These are phyloP conservation scores for Fusarium sp. DNA, from an alignment of 2,329 filamentous ascomycete genomes.

Conservation along the genomic window DNA sequence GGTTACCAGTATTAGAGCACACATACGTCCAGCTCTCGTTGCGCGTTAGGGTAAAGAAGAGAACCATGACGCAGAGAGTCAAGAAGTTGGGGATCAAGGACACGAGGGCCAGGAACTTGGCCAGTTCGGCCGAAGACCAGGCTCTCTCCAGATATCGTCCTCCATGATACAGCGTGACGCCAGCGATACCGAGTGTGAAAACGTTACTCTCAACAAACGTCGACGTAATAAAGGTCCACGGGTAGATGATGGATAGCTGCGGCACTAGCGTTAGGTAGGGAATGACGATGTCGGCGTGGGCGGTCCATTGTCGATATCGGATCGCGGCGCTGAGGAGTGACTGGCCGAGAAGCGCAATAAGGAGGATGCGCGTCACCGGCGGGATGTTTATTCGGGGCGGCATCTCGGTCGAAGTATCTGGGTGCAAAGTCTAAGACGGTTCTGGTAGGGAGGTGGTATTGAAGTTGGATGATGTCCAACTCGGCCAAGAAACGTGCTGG, in stretches of 20 bases:
- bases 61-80: constrained; percentile 77
- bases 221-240: constrained; percentile 90
- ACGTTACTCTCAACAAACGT: constrained; percentile 94
- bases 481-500: not conserved
- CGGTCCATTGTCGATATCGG: constrained; percentile 76
- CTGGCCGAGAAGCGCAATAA: constrained; percentile 80
- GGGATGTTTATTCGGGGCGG: constrained; percentile 90
- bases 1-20: constrained; percentile 1
- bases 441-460: constrained; percentile 16
- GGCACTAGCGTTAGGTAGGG: constrained; percentile 92
- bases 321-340: constrained; percentile 86
- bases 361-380: constrained; percentile 85
- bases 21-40: constrained; percentile 77
- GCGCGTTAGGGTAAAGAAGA: constrained; percentile 78
- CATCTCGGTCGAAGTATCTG: constrained; percentile 63
- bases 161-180: constrained; percentile 86
- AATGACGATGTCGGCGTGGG: constrained; percentile 74
- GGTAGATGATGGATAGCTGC: constrained; percentile 84
- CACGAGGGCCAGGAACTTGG: constrained; percentile 85
- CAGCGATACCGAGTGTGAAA: constrained; percentile 83
- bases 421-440: constrained; percentile 7
- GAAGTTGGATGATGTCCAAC: not conserved
- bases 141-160: constrained; percentile 95
- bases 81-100: constrained; percentile 84
- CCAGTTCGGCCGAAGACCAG: constrained; percentile 92